Percentiles rank a stretch among this genome's conserved stretches.
Evolutionary conservation across 306 rosid species (phyloP).

Genomic region (Trifolium subterraneum): DNA sequence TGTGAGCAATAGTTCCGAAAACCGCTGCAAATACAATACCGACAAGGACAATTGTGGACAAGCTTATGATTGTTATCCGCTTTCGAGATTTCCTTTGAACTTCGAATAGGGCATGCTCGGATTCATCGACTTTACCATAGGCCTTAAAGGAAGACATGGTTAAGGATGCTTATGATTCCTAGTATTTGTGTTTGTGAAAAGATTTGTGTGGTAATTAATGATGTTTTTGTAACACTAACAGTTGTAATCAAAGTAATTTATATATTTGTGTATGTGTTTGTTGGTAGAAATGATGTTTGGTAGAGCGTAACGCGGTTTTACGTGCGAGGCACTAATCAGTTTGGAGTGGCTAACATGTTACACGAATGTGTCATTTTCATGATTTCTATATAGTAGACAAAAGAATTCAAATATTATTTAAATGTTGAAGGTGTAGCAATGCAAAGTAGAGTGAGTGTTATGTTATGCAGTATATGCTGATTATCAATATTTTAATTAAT

Average conservation of each 20-base stretch:
- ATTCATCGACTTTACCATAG: slow-evolving; percentile 62
- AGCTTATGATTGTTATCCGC: slow-evolving; percentile 55
- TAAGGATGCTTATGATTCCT: background rate
- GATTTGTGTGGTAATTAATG: background rate
- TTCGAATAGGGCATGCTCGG: slow-evolving; percentile 51
- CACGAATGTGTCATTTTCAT: slow-evolving; percentile 9
- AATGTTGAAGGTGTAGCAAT: background rate
- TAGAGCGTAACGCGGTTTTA: slow-evolving; percentile 41
- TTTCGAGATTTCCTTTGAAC: slow-evolving; percentile 51
- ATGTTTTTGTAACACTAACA: slow-evolving; percentile 1
- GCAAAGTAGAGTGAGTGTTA: too few species aligned
- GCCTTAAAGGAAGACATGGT: slow-evolving; percentile 54
- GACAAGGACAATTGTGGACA: slow-evolving; percentile 60
- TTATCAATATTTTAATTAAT: too few species aligned
- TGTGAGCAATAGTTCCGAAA: slow-evolving; percentile 46
- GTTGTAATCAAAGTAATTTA: slow-evolving; percentile 6
- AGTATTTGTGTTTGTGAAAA: background rate
- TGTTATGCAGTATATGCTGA: too few species aligned
- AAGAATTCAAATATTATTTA: background rate
- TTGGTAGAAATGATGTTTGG: slow-evolving; percentile 14
- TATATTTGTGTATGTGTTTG: background rate
- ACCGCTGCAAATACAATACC: slow-evolving; percentile 60
- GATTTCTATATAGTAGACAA: background rate
- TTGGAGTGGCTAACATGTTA: slow-evolving; percentile 50
- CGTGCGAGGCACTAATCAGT: slow-evolving; percentile 50